A percentile compares a stretch with the other conserved stretches of the same genome.
Evolutionary conservation across 805 yeast genomes (phyloP).

Genomic region (Pichia sporocuriosa): DNA sequence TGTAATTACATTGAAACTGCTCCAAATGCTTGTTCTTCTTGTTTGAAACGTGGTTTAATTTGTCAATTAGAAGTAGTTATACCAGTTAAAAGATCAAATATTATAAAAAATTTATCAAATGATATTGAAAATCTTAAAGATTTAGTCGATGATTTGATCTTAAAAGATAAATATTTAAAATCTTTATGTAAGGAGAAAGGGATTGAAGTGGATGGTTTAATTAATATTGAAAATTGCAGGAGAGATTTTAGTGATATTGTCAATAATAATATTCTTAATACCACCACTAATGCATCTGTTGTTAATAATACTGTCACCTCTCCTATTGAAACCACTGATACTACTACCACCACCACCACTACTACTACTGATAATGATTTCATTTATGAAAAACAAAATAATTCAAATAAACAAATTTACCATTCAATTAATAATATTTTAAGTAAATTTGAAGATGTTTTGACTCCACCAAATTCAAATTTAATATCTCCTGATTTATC

Average conservation of each 20-base stretch:
- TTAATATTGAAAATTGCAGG: conserved; percentile 19
- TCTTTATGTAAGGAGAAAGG: conserved; percentile 22
- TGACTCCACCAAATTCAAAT: conserved; percentile 10
- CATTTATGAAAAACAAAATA: neutral
- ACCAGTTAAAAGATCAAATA: conserved; percentile 43
- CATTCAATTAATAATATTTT: conserved; percentile 6
- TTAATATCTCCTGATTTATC: conserved; percentile 14
- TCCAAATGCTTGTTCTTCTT: conserved; percentile 53
- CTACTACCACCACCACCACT: no score
- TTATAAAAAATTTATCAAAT: conserved; percentile 30
- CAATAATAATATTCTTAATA: neutral
- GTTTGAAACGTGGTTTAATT: conserved; percentile 42
- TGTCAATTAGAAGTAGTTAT: conserved; percentile 53
- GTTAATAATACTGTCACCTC: neutral
- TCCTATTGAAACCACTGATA: neutral
- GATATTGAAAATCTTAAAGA: conserved; percentile 27
- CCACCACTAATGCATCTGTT: neutral
- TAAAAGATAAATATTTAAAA: conserved; percentile 23
- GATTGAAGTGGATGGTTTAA: conserved; percentile 26
- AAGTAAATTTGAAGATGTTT: conserved; percentile 4
- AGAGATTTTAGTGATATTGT: conserved; percentile 1
- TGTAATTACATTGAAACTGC: conserved; percentile 49
- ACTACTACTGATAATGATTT: conserved; percentile 4
- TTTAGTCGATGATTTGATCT: conserved; percentile 25
- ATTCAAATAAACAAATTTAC: neutral